Evolutionary conservation across 805 yeast genomes (phyloP).

Genomic region (Hemisphaericaspora nanyangensis): DNA sequence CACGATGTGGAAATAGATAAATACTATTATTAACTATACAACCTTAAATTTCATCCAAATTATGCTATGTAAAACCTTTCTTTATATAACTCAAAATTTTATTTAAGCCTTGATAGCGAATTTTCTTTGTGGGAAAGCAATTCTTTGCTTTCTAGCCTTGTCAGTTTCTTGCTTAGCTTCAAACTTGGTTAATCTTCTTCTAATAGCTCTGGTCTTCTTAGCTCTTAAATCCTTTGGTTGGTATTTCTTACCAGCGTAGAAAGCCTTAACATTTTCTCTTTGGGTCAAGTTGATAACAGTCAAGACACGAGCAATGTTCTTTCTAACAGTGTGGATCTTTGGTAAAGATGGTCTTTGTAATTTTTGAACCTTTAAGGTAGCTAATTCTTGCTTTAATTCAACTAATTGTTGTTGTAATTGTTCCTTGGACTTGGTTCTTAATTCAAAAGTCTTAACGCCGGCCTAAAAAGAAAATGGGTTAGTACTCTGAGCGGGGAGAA

Average conservation of each 20-base stretch:
- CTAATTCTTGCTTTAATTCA: constrained; percentile 95
- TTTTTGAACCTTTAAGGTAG: constrained; percentile 94
- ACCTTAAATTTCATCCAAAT: neutral
- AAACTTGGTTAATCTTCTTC: constrained; percentile 89
- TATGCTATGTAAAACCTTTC: constrained; percentile 1
- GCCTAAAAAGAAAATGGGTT: constrained; percentile 53
- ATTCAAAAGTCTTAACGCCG: constrained; percentile 92
- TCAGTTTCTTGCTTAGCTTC: constrained; percentile 81
- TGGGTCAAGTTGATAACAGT: constrained; percentile 96
- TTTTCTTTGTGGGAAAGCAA: constrained; percentile 98
- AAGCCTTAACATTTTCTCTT: constrained; percentile 91
- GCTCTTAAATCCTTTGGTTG: constrained; percentile 98
- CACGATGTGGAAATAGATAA: neutral
- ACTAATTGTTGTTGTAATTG: constrained; percentile 91
- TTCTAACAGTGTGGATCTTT: constrained; percentile 95
- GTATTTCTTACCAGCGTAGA: constrained; percentile 93
- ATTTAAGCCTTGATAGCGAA: constrained; percentile 96
- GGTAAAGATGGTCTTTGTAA: constrained; percentile 89
- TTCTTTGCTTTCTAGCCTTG: constrained; percentile 86
- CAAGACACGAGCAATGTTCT: constrained; percentile 97
- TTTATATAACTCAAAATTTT: constrained; percentile 6
- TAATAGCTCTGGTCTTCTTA: constrained; percentile 99
- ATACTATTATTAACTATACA: constrained; percentile 4
- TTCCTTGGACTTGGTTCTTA: constrained; percentile 95
- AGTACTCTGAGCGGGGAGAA: too few relatives aligned